Evolutionary conservation across 164 flowering plant genomes (phyloP), one percentile per base, ranked within the genome.

Genomic region (Aristolochia fimbriata): DNA sequence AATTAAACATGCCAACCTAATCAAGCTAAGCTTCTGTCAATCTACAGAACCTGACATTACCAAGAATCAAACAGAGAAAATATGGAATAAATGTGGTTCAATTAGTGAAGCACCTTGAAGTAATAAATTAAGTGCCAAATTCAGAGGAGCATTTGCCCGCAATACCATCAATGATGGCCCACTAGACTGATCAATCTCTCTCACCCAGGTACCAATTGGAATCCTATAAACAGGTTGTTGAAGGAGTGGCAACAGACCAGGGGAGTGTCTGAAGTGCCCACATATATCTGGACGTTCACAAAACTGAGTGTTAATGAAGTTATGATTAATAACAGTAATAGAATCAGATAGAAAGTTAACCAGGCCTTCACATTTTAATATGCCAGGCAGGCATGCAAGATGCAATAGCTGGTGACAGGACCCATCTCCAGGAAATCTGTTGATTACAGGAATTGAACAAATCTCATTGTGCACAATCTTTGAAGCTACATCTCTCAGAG

Each of bases 361-460:
- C 12, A 10, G 43, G 43, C 43, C 43, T 37, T 37, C 11, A 73
- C 81, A 65, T 75, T 83, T 91, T 49, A 91, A 62, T 57, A 91
- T 82, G 59, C 87, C 97, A 65, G 92, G 77, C 23, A 91, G 87
- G 66, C 91, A 83, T 37, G 92, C 91, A 69, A 88, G 81, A 70
- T 91, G 87, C 58, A 91, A 63, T 61, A 91, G 71, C 74, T 91
- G 97, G 15, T 85, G 90, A 55, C 69, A 77, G 24, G 83, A 73
- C 16, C 73, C 77, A 64, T 77, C 78, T 30, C 68, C 65, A 41
- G 24, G 24, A 27, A 84, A 68, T 7, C 84, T 78, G 74, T 83
- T 80, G 62, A 88, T 79, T 45, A 88, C 65, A 20, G 96, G 96
- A 68, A 91, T 78, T 43, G 84, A 72, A 17, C 96, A 78, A 51